phyloP scores from a whole-genome alignment of 2,329 filamentous ascomycete genomes.

The Exophiala sideris region DNA sequence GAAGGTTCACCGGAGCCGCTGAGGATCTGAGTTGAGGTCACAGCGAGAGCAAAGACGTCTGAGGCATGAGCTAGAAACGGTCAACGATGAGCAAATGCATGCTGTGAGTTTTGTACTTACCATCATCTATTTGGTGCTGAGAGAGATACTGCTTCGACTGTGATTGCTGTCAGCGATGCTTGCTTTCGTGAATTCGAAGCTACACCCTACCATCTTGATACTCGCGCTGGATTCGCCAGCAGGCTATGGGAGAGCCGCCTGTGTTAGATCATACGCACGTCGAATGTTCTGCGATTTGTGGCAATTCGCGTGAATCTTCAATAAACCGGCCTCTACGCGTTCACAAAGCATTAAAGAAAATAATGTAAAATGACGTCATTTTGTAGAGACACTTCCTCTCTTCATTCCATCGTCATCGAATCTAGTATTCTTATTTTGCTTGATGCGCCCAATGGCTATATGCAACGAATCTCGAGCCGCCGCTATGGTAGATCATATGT shows the following conservation, averaged over 20 bases:
- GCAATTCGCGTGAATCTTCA: too few relatives aligned
- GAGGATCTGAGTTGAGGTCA: slow-evolving; percentile 69
- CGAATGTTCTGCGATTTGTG: not conserved
- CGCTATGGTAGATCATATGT: too few relatives aligned
- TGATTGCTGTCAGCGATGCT: slow-evolving; percentile 10
- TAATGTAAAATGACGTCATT: slow-evolving; percentile 20
- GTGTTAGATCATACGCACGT: not conserved
- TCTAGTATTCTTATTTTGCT: too few relatives aligned
- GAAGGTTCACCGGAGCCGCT: slow-evolving; percentile 82
- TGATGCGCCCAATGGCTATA: too few relatives aligned
- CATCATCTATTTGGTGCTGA: slow-evolving; percentile 83
- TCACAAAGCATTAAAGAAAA: not conserved
- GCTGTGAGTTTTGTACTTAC: slow-evolving; percentile 45
- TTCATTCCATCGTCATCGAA: not conserved
- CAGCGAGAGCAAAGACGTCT: slow-evolving; percentile 79
- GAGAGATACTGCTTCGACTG: slow-evolving; percentile 99
- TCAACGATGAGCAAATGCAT: slow-evolving; percentile 24
- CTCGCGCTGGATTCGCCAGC: not conserved
- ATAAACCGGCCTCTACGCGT: too few relatives aligned
- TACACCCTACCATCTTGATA: slow-evolving; percentile 13
- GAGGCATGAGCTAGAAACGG: slow-evolving; percentile 67
- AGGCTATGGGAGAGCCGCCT: too few relatives aligned
- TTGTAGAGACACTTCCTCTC: not conserved
- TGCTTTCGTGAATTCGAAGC: slow-evolving; percentile 11
- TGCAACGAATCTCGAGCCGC: too few relatives aligned